Percentiles rank a stretch among this genome's conserved stretches.
Conservation (phyloP, 306 rosid species). For the Vigna unguiculata region DNA sequence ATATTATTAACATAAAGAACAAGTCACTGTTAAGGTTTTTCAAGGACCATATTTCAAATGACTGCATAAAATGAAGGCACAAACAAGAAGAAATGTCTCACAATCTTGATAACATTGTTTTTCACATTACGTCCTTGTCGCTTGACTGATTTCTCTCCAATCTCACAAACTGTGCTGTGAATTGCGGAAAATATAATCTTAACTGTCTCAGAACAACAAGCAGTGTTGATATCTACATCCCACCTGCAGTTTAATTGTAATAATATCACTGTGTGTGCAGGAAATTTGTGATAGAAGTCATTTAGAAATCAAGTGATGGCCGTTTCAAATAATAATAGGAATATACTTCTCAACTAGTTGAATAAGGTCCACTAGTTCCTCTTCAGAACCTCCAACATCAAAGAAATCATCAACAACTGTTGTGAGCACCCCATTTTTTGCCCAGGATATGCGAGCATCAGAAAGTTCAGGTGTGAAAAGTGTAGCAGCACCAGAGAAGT, state of each 20-base stretch:
- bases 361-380: constrained; percentile 74
- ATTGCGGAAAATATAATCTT: constrained; percentile 74
- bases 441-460: constrained; percentile 87
- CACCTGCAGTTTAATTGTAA: constrained; percentile 64
- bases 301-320: constrained; percentile 30
- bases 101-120: constrained; percentile 63
- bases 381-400: constrained; percentile 75
- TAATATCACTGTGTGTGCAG: constrained; percentile 8
- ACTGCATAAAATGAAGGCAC: constrained; percentile 17
- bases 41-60: background rate
- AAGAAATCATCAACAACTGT: constrained; percentile 92
- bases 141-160: constrained; percentile 62
- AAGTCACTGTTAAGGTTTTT: background rate
- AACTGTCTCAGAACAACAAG: constrained; percentile 73
- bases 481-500: constrained; percentile 72
- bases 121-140: constrained; percentile 67
- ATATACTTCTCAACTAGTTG: constrained; percentile 73
- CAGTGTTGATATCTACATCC: constrained; percentile 64
- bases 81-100: constrained; percentile 54
- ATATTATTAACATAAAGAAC: background rate
- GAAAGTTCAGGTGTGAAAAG: constrained; percentile 65
- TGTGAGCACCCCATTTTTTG: constrained; percentile 76
- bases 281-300: background rate
- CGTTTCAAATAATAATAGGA: constrained; percentile 27
- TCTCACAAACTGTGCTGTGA: constrained; percentile 65